A percentile compares a stretch with the other conserved stretches of the same genome.
Evolutionary conservation across 441 rosid genomes (phyloP).

Genomic region (Brassica hybrid): DNA sequence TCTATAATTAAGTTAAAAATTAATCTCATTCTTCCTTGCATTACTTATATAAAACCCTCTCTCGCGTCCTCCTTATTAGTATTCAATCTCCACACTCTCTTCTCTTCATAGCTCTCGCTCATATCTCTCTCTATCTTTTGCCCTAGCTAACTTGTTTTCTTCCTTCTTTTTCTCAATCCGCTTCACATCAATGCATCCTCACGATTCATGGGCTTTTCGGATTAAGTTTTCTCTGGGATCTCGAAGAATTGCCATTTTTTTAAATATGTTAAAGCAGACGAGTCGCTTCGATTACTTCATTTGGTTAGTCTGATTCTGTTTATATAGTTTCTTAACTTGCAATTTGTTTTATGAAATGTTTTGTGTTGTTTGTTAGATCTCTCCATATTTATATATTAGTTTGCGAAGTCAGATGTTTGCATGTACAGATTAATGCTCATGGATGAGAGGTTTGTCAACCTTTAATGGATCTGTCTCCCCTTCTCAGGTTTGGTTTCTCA

Average conservation of each 20-base stretch:
- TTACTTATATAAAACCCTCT: conserved; percentile 36
- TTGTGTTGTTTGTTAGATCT: neutral
- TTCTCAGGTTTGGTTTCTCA: conserved; percentile 28
- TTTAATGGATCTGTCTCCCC: conserved; percentile 15
- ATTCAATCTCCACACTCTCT: conserved; percentile 7
- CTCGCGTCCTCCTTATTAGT: neutral
- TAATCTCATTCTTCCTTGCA: conserved; percentile 24
- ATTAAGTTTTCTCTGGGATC: conserved; percentile 8
- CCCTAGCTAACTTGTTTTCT: conserved; percentile 24
- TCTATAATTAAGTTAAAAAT: conserved; percentile 19
- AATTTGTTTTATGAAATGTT: neutral
- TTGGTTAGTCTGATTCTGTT: conserved; percentile 20
- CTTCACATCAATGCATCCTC: neutral
- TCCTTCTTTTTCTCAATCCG: neutral
- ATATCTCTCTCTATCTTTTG: neutral
- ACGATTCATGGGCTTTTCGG: neutral
- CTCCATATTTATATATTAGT: neutral
- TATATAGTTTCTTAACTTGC: conserved; percentile 1
- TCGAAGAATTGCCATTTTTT: neutral
- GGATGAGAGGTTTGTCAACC: neutral
- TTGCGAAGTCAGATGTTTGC: neutral
- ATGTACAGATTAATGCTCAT: conserved; percentile 31
- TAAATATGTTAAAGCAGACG: neutral
- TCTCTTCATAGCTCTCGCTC: neutral
- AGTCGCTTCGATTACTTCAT: neutral